phyloP scores from a whole-genome alignment of 176 grass and related monocot species.

The Oryza officinalis region DNA sequence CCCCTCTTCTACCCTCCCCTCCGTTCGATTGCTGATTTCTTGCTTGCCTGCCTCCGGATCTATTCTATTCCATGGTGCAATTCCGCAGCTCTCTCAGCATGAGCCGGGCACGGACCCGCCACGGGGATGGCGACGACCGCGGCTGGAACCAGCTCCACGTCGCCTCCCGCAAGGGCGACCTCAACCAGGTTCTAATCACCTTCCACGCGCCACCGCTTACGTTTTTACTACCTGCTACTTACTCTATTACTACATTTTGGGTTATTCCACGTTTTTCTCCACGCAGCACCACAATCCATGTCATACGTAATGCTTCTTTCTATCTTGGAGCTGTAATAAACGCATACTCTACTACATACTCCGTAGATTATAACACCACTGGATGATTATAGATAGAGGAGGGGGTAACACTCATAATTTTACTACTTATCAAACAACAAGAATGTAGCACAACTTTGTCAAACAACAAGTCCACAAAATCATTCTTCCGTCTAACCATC shows the following conservation, averaged over 20 bases:
- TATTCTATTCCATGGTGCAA: slow-evolving; percentile 44
- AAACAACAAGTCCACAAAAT: too few species aligned
- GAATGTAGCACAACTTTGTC: too few species aligned
- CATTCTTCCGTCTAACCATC: background rate
- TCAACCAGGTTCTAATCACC: slow-evolving; percentile 68
- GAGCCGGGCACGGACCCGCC: slow-evolving; percentile 15
- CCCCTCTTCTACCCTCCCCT: too few species aligned
- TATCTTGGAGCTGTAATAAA: background rate
- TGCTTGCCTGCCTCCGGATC: background rate
- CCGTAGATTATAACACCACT: background rate
- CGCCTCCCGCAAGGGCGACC: slow-evolving; percentile 75
- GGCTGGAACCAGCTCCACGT: slow-evolving; percentile 89
- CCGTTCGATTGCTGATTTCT: background rate
- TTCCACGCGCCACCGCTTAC: background rate
- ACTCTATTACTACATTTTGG: too few species aligned
- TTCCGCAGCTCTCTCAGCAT: slow-evolving; percentile 50
- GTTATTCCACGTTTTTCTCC: too few species aligned
- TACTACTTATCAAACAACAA: too few species aligned
- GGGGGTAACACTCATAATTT: background rate
- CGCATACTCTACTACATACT: background rate
- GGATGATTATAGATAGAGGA: background rate
- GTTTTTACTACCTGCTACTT: background rate
- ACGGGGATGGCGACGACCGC: slow-evolving; percentile 45
- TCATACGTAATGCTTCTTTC: background rate
- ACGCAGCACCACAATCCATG: too few species aligned